Percentiles rank a stretch among this genome's conserved stretches.
phyloP scores from a whole-genome alignment of 306 rosid species.

The Sindora glabra region DNA sequence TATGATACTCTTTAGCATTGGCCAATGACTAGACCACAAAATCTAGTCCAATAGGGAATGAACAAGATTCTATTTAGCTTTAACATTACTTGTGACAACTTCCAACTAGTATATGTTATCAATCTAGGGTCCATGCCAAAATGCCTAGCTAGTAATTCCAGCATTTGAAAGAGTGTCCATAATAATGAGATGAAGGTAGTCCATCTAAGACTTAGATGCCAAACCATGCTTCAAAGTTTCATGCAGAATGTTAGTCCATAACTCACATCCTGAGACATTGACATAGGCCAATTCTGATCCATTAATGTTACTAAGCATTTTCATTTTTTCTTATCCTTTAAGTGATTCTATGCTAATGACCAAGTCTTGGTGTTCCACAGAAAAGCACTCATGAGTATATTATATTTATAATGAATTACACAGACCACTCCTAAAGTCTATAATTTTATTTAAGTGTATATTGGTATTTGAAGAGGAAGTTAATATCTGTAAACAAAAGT shows the following conservation, averaged over 20 bases:
- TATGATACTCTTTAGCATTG: too few species aligned
- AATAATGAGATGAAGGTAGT: conserved; percentile 86
- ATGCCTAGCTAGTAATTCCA: conserved; percentile 93
- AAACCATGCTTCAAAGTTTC: conserved; percentile 72
- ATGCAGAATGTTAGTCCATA: conserved; percentile 88
- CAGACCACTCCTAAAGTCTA: too few species aligned
- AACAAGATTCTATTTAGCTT: too few species aligned
- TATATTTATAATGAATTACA: too few species aligned
- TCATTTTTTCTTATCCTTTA: conserved; percentile 32
- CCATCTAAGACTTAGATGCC: conserved; percentile 97
- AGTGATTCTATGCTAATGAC: conserved; percentile 81
- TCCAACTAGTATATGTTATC: conserved; percentile 65
- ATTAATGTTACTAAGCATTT: conserved; percentile 40
- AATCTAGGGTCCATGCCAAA: conserved; percentile 92
- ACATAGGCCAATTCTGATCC: conserved; percentile 57
- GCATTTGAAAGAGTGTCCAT: conserved; percentile 95
- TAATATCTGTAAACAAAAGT: too few species aligned
- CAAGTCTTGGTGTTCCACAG: conserved; percentile 55
- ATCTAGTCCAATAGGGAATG: too few species aligned
- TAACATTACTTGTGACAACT: conserved; percentile 80
- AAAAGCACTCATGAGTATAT: too few species aligned
- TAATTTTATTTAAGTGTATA: too few species aligned
- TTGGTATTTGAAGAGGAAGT: too few species aligned
- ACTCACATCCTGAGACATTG: conserved; percentile 84
- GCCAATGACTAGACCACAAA: too few species aligned